phyloP scores from a whole-genome alignment of 2,329 filamentous ascomycete genomes.

The Claviceps cyperi region DNA sequence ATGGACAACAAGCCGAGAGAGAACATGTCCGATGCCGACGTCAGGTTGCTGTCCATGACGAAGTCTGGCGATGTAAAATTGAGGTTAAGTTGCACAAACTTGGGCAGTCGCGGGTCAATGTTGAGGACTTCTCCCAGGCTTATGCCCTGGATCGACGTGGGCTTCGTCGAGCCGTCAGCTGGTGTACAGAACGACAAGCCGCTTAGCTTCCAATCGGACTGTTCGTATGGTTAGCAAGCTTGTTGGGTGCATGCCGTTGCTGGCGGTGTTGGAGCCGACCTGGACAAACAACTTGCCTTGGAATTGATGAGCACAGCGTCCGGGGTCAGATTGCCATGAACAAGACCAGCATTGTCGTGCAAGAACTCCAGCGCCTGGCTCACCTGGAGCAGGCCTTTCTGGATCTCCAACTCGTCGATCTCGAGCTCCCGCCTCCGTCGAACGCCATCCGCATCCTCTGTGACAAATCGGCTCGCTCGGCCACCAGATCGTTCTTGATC shows the following conservation, averaged over 20 bases:
- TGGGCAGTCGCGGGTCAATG: slow-evolving; percentile 69
- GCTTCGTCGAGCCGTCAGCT: slow-evolving; percentile 57
- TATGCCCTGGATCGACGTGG: slow-evolving; percentile 65
- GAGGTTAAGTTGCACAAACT: slow-evolving; percentile 72
- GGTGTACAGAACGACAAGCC: slow-evolving; percentile 84
- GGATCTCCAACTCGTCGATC: slow-evolving; percentile 92
- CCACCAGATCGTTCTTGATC: slow-evolving; percentile 63
- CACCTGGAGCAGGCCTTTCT: slow-evolving; percentile 87
- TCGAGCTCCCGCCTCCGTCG: slow-evolving; percentile 68
- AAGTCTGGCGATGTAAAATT: slow-evolving; percentile 95
- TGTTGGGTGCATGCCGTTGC: not conserved
- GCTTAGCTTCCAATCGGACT: slow-evolving; percentile 97
- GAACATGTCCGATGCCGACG: slow-evolving; percentile 78
- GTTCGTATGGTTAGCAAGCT: slow-evolving; percentile 1
- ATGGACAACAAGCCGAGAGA: slow-evolving; percentile 80
- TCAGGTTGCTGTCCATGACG: slow-evolving; percentile 78
- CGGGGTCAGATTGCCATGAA: slow-evolving; percentile 88
- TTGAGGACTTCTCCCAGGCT: slow-evolving; percentile 73
- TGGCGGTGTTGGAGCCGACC: not conserved
- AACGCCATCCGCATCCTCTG: slow-evolving; percentile 63
- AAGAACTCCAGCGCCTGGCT: slow-evolving; percentile 90
- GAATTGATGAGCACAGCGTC: slow-evolving; percentile 89
- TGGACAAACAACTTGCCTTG: slow-evolving; percentile 43
- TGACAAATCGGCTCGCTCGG: slow-evolving; percentile 63
- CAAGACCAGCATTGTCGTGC: slow-evolving; percentile 84